phyloP scores from a whole-genome alignment of 2,329 filamentous ascomycete species.

The Didymella sp. region DNA sequence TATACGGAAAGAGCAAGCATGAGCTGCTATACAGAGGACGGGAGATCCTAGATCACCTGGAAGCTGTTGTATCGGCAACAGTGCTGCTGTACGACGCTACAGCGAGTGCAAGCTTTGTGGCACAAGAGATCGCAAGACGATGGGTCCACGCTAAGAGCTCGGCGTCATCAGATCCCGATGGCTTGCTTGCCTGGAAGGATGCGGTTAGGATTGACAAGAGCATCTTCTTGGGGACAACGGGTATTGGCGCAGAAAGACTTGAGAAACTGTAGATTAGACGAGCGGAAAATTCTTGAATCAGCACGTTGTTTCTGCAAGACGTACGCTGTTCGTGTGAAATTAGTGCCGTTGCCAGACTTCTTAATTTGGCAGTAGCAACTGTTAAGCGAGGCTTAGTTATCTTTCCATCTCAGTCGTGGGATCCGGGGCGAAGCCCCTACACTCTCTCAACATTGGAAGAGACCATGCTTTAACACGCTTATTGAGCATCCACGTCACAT shows the following conservation, averaged over 20 bases:
- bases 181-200: constrained; percentile 13
- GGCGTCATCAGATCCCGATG: neutral
- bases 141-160: constrained; percentile 36
- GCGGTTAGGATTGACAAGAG: constrained; percentile 23
- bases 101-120: constrained; percentile 42
- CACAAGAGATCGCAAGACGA: constrained; percentile 45
- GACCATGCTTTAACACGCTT: too few relatives aligned
- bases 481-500: neutral
- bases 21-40: constrained; percentile 38
- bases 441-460: neutral
- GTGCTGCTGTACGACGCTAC: constrained; percentile 50
- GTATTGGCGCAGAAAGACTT: neutral
- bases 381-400: neutral
- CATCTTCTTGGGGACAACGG: constrained; percentile 27
- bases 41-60: constrained; percentile 38
- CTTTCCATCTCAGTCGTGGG: neutral
- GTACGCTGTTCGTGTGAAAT: too few relatives aligned
- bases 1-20: constrained; percentile 22
- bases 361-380: too few relatives aligned
- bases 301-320: too few relatives aligned
- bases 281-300: too few relatives aligned
- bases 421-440: neutral
- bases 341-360: neutral
- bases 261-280: constrained; percentile 15
- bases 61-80: constrained; percentile 46